These are phyloP conservation scores for Dendrobium catenatum DNA, from an alignment of 106 monocot species.

Conservation along the genomic window DNA sequence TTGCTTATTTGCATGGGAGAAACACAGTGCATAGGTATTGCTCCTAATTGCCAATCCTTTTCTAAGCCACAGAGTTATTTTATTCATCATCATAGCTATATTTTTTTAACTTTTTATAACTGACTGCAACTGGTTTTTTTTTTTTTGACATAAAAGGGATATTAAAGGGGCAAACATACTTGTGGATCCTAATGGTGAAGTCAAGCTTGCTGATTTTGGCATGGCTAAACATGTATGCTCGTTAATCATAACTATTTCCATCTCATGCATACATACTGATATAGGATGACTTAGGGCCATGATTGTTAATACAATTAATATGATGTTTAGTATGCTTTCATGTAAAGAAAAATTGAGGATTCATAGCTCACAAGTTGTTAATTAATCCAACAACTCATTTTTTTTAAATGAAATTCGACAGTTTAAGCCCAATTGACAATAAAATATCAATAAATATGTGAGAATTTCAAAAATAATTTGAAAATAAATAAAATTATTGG, in stretches of 20 bases:
- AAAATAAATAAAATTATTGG: too few relatives aligned
- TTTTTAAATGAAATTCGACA: background rate
- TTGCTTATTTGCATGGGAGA: constrained; percentile 80
- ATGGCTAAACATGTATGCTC: constrained; percentile 91
- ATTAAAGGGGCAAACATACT: constrained; percentile 96
- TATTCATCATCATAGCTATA: constrained; percentile 41
- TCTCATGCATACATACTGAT: background rate
- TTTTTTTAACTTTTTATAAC: constrained; percentile 1
- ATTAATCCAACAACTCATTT: background rate
- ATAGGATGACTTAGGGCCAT: background rate
- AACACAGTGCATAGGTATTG: constrained; percentile 78
- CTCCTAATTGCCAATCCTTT: constrained; percentile 24
- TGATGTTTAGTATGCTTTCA: background rate
- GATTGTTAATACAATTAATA: background rate
- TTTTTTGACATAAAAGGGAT: constrained; percentile 39
- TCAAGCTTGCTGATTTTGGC: constrained; percentile 96
- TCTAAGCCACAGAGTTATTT: constrained; percentile 60
- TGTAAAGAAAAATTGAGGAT: background rate
- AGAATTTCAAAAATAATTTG: too few relatives aligned
- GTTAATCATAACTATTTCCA: background rate
- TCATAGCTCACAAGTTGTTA: background rate
- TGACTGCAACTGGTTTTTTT: background rate
- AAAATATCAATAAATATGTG: too few relatives aligned
- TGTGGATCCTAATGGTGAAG: constrained; percentile 70
- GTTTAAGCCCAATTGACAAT: background rate